Evolutionary conservation across 345 rosid species (phyloP).

Genomic region (Syzygium oleosum): DNA sequence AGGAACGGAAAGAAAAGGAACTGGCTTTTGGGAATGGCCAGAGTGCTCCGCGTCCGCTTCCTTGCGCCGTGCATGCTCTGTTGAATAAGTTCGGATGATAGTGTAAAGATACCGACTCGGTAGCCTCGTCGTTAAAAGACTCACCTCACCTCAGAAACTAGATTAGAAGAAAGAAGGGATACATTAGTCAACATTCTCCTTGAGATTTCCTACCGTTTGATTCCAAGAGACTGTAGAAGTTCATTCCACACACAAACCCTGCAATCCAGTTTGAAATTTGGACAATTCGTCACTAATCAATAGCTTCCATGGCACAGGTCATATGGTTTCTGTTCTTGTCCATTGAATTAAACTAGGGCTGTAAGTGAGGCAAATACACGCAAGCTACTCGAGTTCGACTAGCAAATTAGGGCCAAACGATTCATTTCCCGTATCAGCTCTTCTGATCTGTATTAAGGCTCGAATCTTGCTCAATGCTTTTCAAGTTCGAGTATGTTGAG

Average conservation of each 20-base stretch:
- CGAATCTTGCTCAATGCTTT: neutral
- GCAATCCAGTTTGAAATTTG: neutral
- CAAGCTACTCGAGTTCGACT: neutral
- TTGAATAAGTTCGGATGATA: neutral
- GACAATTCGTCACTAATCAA: neutral
- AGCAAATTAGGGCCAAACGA: neutral
- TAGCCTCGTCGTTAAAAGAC: neutral
- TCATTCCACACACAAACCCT: neutral
- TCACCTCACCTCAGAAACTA: neutral
- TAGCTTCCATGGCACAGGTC: neutral
- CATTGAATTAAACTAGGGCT: neutral
- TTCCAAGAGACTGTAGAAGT: neutral
- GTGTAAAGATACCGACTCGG: neutral
- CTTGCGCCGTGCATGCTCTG: neutral
- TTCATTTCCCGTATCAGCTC: neutral
- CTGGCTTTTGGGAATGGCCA: neutral
- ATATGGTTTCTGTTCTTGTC: neutral
- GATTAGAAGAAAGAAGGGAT: neutral
- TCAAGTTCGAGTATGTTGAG: neutral
- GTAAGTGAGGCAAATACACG: neutral
- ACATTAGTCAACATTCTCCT: neutral
- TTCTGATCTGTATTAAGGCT: neutral
- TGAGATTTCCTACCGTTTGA: neutral
- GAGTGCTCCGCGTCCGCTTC: neutral
- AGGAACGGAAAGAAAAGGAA: neutral